Percentiles rank a stretch among this genome's conserved stretches.
These are phyloP conservation scores for Cotoneaster glaucophyllus DNA, from an alignment of 306 rosid species.

Conservation along the genomic window DNA sequence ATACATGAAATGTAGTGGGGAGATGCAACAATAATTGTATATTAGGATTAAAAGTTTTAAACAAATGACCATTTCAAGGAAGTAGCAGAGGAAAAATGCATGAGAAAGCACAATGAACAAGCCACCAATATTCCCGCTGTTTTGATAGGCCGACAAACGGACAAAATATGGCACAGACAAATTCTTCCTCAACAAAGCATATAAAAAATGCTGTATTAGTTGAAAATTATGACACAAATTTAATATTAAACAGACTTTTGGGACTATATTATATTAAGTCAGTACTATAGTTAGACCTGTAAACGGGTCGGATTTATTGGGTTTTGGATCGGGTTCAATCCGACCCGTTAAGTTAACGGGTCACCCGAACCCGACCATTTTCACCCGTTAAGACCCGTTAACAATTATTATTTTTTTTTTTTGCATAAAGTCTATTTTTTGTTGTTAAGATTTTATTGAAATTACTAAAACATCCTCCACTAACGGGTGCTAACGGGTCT, in stretches of 20 bases:
- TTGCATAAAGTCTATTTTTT: too few relatives aligned
- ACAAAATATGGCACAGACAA: slow-evolving; percentile 71
- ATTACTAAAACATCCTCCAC: too few relatives aligned
- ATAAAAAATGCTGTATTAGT: slow-evolving; percentile 11
- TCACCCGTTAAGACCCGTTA: too few relatives aligned
- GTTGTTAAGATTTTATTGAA: too few relatives aligned
- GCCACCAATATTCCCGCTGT: slow-evolving; percentile 78
- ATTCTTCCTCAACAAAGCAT: slow-evolving; percentile 31
- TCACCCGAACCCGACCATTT: too few relatives aligned
- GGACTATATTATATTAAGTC: not conserved
- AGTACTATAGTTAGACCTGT: not conserved
- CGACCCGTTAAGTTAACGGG: too few relatives aligned
- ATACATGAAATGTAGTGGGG: not conserved
- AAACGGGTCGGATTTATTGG: too few relatives aligned
- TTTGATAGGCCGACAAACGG: slow-evolving; percentile 67
- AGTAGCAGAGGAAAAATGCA: not conserved
- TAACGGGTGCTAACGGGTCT: too few relatives aligned
- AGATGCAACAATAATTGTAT: not conserved
- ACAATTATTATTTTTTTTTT: too few relatives aligned
- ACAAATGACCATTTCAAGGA: not conserved
- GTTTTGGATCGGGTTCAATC: too few relatives aligned
- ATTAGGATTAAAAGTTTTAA: not conserved
- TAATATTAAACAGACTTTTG: not conserved
- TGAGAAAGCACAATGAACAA: slow-evolving; percentile 16
- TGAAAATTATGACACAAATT: slow-evolving; percentile 24